A percentile compares a stretch with the other conserved stretches of the same genome.
Evolutionary conservation across 2,329 filamentous ascomycete genomes (phyloP).

Genomic region (Monosporascus cannonballus): DNA sequence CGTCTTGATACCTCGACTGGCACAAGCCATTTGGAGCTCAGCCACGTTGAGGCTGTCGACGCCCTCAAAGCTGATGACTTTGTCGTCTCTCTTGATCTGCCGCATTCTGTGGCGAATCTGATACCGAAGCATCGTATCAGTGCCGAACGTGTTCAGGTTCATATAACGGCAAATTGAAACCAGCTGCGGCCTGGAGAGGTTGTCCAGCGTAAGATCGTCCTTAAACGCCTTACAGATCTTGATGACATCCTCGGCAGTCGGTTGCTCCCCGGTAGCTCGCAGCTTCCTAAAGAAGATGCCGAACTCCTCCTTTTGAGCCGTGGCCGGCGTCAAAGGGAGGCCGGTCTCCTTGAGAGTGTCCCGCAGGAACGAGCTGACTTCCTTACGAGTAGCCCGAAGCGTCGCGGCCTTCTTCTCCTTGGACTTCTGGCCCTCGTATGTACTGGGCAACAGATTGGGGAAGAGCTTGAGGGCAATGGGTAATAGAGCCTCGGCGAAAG

Average conservation of each 20-base stretch:
- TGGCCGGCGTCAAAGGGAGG: conserved; percentile 75
- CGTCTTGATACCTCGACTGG: conserved; percentile 85
- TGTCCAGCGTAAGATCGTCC: conserved; percentile 94
- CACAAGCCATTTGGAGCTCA: conserved; percentile 88
- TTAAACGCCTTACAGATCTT: conserved; percentile 99
- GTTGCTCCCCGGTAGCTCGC: conserved; percentile 81
- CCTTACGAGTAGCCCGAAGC: conserved; percentile 81
- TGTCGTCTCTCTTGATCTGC: conserved; percentile 97
- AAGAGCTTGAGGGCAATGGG: conserved; percentile 90
- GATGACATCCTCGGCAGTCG: conserved; percentile 86
- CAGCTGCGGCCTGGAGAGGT: conserved; percentile 88
- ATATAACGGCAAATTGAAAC: conserved; percentile 98
- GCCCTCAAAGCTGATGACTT: conserved; percentile 88
- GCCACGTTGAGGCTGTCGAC: conserved; percentile 88
- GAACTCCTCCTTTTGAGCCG: conserved; percentile 88
- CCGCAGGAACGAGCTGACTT: conserved; percentile 85
- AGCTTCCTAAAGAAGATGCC: conserved; percentile 96
- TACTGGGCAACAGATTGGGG: conserved; percentile 95
- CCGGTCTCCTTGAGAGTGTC: conserved; percentile 91
- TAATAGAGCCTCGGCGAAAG: conserved; percentile 88
- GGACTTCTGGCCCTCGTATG: conserved; percentile 86
- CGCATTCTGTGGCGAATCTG: conserved; percentile 96
- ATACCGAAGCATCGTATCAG: conserved; percentile 96
- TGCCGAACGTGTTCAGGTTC: conserved; percentile 95
- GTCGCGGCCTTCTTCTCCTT: conserved; percentile 82